These are phyloP conservation scores for Fraxinus americana DNA, from an alignment of 257 asterid genomes.

Conservation along the genomic window DNA sequence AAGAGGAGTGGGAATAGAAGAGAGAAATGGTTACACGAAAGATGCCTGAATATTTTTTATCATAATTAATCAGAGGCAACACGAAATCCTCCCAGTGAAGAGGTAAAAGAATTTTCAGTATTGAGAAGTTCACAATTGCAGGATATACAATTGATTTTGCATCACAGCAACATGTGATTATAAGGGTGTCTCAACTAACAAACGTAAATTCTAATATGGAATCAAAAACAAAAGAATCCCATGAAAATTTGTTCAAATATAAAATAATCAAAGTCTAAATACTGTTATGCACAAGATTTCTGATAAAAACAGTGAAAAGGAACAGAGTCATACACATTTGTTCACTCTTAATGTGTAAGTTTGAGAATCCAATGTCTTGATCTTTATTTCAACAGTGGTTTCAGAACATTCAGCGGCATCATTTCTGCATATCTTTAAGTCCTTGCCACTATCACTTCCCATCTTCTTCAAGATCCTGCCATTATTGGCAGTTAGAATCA, in stretches of 20 bases:
- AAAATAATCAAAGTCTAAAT: too few relatives aligned
- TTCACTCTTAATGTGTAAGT: conserved; percentile 76
- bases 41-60: background rate
- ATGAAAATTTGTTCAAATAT: background rate
- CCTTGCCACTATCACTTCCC: conserved; percentile 60
- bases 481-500: background rate
- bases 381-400: conserved; percentile 88
- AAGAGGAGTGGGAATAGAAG: background rate
- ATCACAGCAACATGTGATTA: too few relatives aligned
- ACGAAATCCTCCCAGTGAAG: background rate
- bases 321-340: conserved; percentile 58
- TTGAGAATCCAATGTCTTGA: conserved; percentile 91
- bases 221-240: background rate
- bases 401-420: conserved; percentile 62
- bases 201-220: background rate
- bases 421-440: conserved; percentile 36
- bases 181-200: background rate
- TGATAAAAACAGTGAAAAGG: background rate
- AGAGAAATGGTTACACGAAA: background rate
- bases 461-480: conserved; percentile 33
- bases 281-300: background rate
- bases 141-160: background rate
- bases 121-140: background rate
- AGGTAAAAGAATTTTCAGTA: background rate
- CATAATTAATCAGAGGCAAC: background rate